phyloP scores from a whole-genome alignment of 192 early-diverging fungal species.

The Powellomyces hirtus region DNA sequence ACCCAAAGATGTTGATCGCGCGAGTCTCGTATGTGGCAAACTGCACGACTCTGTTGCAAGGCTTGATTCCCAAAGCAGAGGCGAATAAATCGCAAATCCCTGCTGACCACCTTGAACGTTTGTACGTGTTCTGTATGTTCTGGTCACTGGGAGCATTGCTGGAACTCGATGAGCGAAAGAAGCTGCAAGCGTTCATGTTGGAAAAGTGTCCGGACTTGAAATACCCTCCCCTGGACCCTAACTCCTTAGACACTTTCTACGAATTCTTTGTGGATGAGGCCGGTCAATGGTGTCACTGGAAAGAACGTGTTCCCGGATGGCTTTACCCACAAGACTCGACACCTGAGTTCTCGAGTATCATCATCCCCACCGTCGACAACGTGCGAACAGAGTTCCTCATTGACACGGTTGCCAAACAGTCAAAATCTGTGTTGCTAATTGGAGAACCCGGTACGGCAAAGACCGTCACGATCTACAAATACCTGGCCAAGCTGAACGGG shows the following conservation, averaged over 20 bases:
- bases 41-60: conserved; percentile 48
- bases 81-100: conserved; percentile 52
- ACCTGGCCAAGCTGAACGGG: conserved; percentile 56
- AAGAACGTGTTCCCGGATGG: conserved; percentile 54
- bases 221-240: conserved; percentile 55
- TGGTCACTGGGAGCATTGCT: conserved; percentile 58
- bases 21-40: conserved; percentile 52
- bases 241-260: conserved; percentile 55
- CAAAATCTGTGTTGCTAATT: conserved; percentile 57
- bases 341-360: conserved; percentile 66
- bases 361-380: conserved; percentile 65
- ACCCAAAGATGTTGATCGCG: conserved; percentile 61
- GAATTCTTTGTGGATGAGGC: conserved; percentile 61
- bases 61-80: conserved; percentile 59
- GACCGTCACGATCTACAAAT: conserved; percentile 60
- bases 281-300: conserved; percentile 64
- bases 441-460: conserved; percentile 67
- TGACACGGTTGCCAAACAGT: conserved; percentile 56
- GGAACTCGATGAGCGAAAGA: conserved; percentile 66
- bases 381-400: conserved; percentile 61
- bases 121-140: conserved; percentile 61
- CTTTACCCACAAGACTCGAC: conserved; percentile 53
- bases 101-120: conserved; percentile 49
- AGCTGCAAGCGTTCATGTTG: conserved; percentile 53
- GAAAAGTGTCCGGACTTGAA: conserved; percentile 52